A percentile compares a stretch with the other conserved stretches of the same genome.
These are phyloP conservation scores for Alternaria triticimaculans DNA, from an alignment of 2,329 filamentous ascomycete genomes.

Conservation along the genomic window DNA sequence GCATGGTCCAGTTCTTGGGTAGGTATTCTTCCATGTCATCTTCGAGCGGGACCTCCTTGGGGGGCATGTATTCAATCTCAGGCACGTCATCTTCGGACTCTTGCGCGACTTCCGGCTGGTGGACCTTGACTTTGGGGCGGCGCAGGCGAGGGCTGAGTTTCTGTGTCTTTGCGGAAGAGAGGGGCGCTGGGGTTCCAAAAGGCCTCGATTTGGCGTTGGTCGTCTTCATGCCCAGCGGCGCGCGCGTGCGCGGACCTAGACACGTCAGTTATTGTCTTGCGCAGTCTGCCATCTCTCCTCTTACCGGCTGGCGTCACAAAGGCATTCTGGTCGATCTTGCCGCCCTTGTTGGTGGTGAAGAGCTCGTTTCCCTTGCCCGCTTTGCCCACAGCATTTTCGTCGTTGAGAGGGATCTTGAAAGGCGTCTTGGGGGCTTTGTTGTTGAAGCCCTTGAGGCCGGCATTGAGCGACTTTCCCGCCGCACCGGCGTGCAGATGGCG, in stretches of 20 bases:
- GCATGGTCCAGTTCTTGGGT: constrained; percentile 60
- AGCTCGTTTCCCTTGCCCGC: constrained; percentile 65
- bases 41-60: constrained; percentile 66
- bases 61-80: constrained; percentile 90
- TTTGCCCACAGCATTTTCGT: constrained; percentile 79
- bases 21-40: constrained; percentile 73
- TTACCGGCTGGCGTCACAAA: constrained; percentile 83
- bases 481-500: constrained; percentile 75
- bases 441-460: constrained; percentile 65
- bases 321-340: constrained; percentile 64
- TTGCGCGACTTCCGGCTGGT: constrained; percentile 62
- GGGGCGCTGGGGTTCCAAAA: constrained; percentile 70
- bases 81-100: constrained; percentile 66
- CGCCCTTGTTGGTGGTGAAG: constrained; percentile 58
- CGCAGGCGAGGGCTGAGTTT: constrained; percentile 67
- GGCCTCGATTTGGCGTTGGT: constrained; percentile 86
- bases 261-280: constrained; percentile 9
- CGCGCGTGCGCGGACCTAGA: constrained; percentile 64
- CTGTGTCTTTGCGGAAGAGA: constrained; percentile 67
- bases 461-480: constrained; percentile 74
- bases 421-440: constrained; percentile 81
- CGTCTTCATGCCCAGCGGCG: constrained; percentile 90
- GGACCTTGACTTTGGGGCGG: constrained; percentile 65
- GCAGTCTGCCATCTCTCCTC: constrained; percentile 5
- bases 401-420: constrained; percentile 76